Base-by-base conservation (phyloP, 257 asterid genomes). In the Gynochthodes officinalis region DNA sequence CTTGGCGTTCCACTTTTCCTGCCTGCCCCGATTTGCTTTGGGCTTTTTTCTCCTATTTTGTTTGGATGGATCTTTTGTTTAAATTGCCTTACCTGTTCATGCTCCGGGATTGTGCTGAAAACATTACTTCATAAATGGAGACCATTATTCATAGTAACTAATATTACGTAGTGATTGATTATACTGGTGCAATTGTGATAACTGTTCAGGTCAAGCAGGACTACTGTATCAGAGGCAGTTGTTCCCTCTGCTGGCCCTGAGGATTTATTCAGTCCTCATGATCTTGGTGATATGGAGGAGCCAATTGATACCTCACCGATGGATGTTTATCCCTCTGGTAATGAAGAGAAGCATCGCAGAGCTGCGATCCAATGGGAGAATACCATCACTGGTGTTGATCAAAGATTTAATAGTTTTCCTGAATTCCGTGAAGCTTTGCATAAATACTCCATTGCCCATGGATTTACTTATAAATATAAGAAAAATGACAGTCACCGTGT, bases 371-470 rank as follows among this genome's bases (percentile, higher is more conserved):
- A 91, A 84, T 95, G 99, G 99, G 93, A 90, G 83, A 87, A 95
- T 73, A 79, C 84, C 73, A 95, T 95, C 72, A 95, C 99, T n/a
- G 99, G 99, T 37, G 98, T 92, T 73, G 97, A 92, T 86, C 99
- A 95, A 80, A 85, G 98, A 78, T 95, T 95, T 80, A 88, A 86
- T 77, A 90, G 97, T 66, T 95, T 91, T 77, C 88, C 96, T 1
- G 99, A 95, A 79, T 86, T 95, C 59, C 98, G 97, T n/a, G 99
- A 95, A 72, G 96, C 97, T 75, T 86, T 95, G 77, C 99, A 90
- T 73, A 95, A 95, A 64, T 95, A 90, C 86, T 95, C 99, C 19
- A 92, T 95, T 67, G 98, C 98, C 43, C 98, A 90, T 74, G 99
- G 99, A 25, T 95, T 95, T 83, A 81, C 91, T 69, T 95, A 95